Base-by-base conservation (phyloP, 2,329 filamentous ascomycete species). In the Raffaelea arxii region DNA sequence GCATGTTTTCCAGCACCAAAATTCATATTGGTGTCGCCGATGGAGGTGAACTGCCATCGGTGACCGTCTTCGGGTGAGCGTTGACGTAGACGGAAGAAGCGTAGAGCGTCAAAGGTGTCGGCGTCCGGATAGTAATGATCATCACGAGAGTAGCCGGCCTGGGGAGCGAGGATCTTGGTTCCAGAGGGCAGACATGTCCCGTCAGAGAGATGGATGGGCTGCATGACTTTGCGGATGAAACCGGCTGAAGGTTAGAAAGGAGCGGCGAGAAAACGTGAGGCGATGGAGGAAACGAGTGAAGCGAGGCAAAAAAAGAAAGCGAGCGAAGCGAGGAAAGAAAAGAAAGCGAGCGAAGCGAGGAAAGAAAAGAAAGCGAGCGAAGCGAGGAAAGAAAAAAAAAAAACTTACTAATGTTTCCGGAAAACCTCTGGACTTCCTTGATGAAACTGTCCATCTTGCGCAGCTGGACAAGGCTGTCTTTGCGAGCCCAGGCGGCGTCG, bases 391-490 rank as follows among this genome's bases (percentile, higher is more conserved):
- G 16, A 24, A 25, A 25, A 11, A 21, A 12, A 30, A 9, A 12
- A 4, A 18, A 55, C 65, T 52, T 53, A 69, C 66, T 68, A 45
- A 69, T 67, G 24, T 69, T 70, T 25, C 67, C 67, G 4, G 60
- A 58, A 5, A 68, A 50, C 7, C 68, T 61, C 53, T 63, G 59
- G 23, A 61, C 59, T 54, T 72, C 69, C 50, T 66, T 69, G 59
- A 72, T 69, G 55, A 72, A 72, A 52, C 69, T 71, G 54, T 72
- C 69, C 53, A 71, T 53, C 58, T 70, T 71, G 55, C 65, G 65
- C 37, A 72, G 58, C 50, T 64, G 69, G 22, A 60, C 54, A 62
- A 71, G 64, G 49, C 60, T 67, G 49, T 67, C 65, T 54, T 69
- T 72, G 44, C 53, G 61, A 10, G 57, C 54, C 66, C 66, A 70